These are phyloP conservation scores for Ceratocystis alfenasii DNA, from an alignment of 2,329 filamentous ascomycete genomes.

Conservation along the genomic window DNA sequence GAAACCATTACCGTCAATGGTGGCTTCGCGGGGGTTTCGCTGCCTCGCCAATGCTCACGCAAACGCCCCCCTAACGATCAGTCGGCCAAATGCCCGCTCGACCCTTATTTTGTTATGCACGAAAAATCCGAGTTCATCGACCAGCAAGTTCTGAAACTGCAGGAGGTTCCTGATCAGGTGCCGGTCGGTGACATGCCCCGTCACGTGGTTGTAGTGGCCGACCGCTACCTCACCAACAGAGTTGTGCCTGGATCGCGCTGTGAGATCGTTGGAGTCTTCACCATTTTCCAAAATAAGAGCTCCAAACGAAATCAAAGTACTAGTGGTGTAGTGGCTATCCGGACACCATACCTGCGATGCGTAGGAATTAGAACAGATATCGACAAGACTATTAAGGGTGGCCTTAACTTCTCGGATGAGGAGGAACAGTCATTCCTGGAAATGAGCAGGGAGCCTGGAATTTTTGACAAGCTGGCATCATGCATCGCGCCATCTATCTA, in stretches of 20 bases:
- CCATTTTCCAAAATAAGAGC: constrained; percentile 89
- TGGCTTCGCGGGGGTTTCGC: constrained; percentile 75
- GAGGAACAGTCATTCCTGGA: constrained; percentile 95
- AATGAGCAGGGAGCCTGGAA: constrained; percentile 75
- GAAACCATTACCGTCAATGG: constrained; percentile 62
- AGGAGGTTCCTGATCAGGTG: constrained; percentile 94
- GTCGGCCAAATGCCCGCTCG: constrained; percentile 69
- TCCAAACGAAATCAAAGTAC: constrained; percentile 56
- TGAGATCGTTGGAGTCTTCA: constrained; percentile 93
- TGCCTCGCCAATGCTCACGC: constrained; percentile 67
- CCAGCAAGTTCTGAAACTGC: constrained; percentile 94
- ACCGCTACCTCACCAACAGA: constrained; percentile 86
- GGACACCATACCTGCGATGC: constrained; percentile 86
- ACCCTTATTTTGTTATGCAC: constrained; percentile 92
- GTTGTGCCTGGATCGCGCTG: constrained; percentile 92
- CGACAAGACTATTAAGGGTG: constrained; percentile 78
- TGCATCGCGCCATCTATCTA: constrained; percentile 98
- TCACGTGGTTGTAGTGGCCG: constrained; percentile 92
- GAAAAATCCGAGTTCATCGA: constrained; percentile 93
- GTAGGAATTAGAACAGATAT: constrained; percentile 86
- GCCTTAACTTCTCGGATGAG: constrained; percentile 75
- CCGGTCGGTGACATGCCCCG: constrained; percentile 90
- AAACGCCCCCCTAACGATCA: constrained; percentile 52
- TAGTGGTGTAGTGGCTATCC: constrained; percentile 78
- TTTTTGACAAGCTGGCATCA: constrained; percentile 81